Evolutionary conservation across 257 asterid genomes (phyloP).

Genomic region (Lycium ferocissimum): DNA sequence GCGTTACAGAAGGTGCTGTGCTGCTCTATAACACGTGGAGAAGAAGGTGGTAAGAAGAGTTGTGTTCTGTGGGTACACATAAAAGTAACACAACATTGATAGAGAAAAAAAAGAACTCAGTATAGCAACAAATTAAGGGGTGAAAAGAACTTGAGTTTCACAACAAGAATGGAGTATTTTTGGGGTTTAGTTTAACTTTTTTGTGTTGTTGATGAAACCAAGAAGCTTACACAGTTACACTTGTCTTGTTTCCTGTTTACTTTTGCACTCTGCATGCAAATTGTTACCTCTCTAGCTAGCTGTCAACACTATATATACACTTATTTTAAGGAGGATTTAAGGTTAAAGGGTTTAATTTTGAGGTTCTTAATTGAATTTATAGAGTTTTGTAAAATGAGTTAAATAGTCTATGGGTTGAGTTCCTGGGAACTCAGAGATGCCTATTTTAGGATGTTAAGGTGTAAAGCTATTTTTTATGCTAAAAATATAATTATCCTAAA

Average conservation of each 20-base stretch:
- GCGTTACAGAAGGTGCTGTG: constrained; percentile 30
- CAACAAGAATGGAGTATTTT: background rate
- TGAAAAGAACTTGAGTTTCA: background rate
- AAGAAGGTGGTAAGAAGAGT: constrained; percentile 47
- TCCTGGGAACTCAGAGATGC: no score
- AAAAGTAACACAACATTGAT: constrained; percentile 38
- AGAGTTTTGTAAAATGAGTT: no score
- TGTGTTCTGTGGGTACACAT: constrained; percentile 34
- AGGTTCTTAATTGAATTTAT: no score
- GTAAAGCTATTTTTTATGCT: no score
- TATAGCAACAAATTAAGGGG: no score
- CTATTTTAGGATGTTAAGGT: no score
- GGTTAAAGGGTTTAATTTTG: no score
- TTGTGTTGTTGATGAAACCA: constrained; percentile 41
- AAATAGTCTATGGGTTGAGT: no score
- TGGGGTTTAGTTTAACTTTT: constrained; percentile 23
- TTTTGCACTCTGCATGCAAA: constrained; percentile 40
- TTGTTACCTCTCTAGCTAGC: background rate
- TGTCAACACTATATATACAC: background rate
- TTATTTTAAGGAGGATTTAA: no score
- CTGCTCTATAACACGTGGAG: constrained; percentile 60
- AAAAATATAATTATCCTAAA: no score
- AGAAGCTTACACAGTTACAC: constrained; percentile 47
- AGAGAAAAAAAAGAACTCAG: background rate
- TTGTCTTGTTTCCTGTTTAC: constrained; percentile 31